These are phyloP conservation scores for Santalum album DNA, from an alignment of 164 flowering plant genomes.

Conservation along the genomic window DNA sequence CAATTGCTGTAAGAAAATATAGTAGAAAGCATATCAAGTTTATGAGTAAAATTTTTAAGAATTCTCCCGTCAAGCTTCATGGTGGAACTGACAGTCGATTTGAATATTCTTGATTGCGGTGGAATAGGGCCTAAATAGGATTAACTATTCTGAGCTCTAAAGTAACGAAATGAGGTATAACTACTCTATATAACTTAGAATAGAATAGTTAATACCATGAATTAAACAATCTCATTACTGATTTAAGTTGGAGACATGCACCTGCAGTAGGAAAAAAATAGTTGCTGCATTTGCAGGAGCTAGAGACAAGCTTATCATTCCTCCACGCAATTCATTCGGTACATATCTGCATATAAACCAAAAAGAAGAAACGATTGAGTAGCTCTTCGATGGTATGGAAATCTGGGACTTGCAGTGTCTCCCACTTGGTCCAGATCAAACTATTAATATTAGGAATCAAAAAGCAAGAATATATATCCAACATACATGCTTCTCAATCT, in stretches of 20 bases:
- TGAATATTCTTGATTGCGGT: no score
- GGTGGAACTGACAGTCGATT: no score
- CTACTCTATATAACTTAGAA: no score
- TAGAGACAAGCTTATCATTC: conserved; percentile 75
- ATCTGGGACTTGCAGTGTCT: background rate
- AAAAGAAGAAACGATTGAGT: background rate
- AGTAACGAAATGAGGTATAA: no score
- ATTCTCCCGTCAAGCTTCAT: no score
- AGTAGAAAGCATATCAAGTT: no score
- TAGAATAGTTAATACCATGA: no score
- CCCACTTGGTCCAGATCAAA: background rate
- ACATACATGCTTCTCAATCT: conserved; percentile 73
- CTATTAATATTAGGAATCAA: background rate
- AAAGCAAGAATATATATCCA: background rate
- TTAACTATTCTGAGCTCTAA: no score
- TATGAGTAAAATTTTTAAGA: no score
- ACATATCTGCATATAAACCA: conserved; percentile 50
- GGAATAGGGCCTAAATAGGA: no score
- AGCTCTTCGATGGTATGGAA: background rate
- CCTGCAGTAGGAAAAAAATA: conserved; percentile 46
- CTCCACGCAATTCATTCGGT: conserved; percentile 88
- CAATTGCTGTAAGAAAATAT: no score
- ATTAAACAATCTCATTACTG: no score
- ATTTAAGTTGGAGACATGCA: conserved; percentile 14
- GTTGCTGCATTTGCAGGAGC: conserved; percentile 74